Evolutionary conservation across 2,329 filamentous ascomycete species (phyloP).

Genomic region (Thelonectria rubi): DNA sequence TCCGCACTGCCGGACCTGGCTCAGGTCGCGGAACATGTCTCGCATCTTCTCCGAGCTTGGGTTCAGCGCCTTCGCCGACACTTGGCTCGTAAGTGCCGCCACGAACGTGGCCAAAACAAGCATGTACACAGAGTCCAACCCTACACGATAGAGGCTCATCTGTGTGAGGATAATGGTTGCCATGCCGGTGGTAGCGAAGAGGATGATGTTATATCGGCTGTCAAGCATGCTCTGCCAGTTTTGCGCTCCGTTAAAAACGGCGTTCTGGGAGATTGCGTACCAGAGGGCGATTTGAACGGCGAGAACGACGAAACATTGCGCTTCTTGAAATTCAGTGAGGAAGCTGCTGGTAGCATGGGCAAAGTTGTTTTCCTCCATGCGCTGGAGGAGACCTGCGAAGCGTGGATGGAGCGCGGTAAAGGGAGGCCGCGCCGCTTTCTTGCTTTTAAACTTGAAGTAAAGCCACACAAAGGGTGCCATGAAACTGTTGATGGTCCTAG

Average conservation of each 20-base stretch:
- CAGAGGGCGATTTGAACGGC: not conserved
- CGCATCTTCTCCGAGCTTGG: not conserved
- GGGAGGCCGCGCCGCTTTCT: too few relatives aligned
- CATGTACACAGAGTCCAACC: not conserved
- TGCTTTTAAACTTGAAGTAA: not conserved
- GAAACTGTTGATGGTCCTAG: not conserved
- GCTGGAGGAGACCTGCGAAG: not conserved
- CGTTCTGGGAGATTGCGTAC: not conserved
- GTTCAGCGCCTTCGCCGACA: not conserved
- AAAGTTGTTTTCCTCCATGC: not conserved
- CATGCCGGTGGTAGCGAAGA: not conserved
- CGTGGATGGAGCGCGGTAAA: too few relatives aligned
- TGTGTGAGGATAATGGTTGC: not conserved
- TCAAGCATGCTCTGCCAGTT: not conserved
- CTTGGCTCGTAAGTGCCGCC: not conserved
- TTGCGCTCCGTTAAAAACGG: not conserved
- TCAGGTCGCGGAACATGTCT: not conserved
- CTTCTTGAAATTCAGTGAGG: constrained; percentile 4
- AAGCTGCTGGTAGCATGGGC: not conserved
- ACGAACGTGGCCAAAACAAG: not conserved
- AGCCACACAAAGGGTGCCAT: not conserved
- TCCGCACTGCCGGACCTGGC: not conserved
- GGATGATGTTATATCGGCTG: not conserved
- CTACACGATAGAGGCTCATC: not conserved
- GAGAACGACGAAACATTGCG: not conserved